A percentile compares a stretch with the other conserved stretches of the same genome.
phyloP scores from a whole-genome alignment of 169 alveolate genomes.

The Fabrea salina region DNA sequence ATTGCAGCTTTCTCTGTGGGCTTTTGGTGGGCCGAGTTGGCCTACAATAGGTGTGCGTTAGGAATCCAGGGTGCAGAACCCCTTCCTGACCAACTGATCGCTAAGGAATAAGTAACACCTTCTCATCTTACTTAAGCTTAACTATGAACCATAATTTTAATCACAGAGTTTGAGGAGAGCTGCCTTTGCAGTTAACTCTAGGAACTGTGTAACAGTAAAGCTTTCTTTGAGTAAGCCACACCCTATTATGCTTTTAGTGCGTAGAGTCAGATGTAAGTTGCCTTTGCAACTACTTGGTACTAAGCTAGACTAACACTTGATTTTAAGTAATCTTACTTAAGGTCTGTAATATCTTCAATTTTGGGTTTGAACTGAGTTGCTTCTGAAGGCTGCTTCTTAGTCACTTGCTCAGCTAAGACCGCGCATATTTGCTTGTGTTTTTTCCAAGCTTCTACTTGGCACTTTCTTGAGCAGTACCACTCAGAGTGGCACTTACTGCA shows the following conservation, averaged over 20 bases:
- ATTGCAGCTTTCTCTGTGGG: not conserved
- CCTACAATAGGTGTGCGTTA: slow-evolving; percentile 10
- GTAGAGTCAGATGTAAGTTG: too few relatives aligned
- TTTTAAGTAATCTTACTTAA: too few relatives aligned
- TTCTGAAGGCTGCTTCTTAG: slow-evolving; percentile 40
- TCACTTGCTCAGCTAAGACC: slow-evolving; percentile 36
- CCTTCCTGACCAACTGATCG: slow-evolving; percentile 24
- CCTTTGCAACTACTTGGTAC: too few relatives aligned
- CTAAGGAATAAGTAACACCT: too few relatives aligned
- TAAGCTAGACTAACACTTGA: too few relatives aligned
- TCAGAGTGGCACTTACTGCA: slow-evolving; percentile 78
- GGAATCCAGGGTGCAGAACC: slow-evolving; percentile 33
- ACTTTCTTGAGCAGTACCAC: slow-evolving; percentile 85
- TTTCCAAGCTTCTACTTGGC: slow-evolving; percentile 80
- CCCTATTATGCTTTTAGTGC: too few relatives aligned
- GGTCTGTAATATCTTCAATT: not conserved
- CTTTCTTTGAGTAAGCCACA: too few relatives aligned
- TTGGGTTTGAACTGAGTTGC: not conserved
- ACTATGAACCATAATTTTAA: too few relatives aligned
- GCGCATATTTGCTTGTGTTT: slow-evolving; percentile 72
- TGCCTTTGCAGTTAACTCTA: too few relatives aligned
- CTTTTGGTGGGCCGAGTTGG: slow-evolving; percentile 5
- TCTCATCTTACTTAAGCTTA: too few relatives aligned
- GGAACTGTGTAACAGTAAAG: too few relatives aligned
- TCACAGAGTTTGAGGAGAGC: too few relatives aligned